Base-by-base conservation (phyloP, 1,284 basidiomycete species). In the Malassezia slooffiae region DNA sequence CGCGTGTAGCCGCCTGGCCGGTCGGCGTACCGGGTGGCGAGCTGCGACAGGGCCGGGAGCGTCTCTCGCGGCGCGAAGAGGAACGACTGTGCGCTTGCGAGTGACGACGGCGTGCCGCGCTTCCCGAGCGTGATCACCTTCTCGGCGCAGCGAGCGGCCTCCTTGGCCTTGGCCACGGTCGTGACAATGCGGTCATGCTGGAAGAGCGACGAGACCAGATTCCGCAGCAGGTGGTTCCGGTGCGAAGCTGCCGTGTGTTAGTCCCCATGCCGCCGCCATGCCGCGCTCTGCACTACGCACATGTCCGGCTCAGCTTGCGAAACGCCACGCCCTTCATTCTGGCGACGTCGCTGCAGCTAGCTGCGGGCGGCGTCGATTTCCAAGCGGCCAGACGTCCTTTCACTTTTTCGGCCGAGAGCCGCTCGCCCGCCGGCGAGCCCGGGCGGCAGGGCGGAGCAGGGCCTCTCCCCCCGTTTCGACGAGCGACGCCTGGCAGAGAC, bases 111-210 rank as follows among this genome's bases (percentile, higher is more conserved):
- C 5, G 57, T 58, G 17, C 54, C 54, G 4, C 54, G 33, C 47
- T 69, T 69, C 24, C 59, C 62, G 10, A 66, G 54, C 11, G 66
- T 69, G 49, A 69, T 44, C 53, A 86, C 86, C 79, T 93, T 93
- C 70, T 99, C 93, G 30, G 89, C 89, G 42, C 93, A 73, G 54
- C 86, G 78, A 9, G 86, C 85, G 4, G 89, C 76, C 67, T 95
- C 89, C 69, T 85, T 83, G 2, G 93, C 93, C 72, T 97, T 97
- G 17, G 93, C 84, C 21, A 95, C 74, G 0, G 93, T 99, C 5
- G 93, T 97, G 70, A 84, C 83, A 70, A 99, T 91, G 65, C 87
- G 83, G 69, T 96, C 88, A 73, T 97, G 89, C 68, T 95, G 80
- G 50, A 99, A 78, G 35, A 97, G 77, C 12, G 89, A 90, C 15